Evolutionary conservation across 495 filamentous ascomycete genomes (phyloP), one percentile per base, ranked within the genome.

Genomic region (Aspergillus kassunensis): DNA sequence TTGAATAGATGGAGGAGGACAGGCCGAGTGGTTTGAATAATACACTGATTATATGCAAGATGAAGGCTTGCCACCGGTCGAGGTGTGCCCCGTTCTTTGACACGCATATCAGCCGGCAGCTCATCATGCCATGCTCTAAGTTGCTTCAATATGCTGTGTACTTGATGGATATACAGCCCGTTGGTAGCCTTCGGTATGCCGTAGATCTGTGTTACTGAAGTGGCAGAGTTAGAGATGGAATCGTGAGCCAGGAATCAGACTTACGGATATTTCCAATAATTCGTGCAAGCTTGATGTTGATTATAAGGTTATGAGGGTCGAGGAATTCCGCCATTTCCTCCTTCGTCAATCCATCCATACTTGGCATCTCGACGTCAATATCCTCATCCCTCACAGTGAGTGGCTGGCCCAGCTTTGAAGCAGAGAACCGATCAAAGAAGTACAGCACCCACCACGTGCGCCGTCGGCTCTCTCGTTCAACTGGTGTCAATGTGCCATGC

Each of bases 401-500:
- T 7, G 61, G 61, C 15, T 61, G 56, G 10, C 61, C 61, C 20
- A 64, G 47, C 44, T 59, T 64, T 3, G 59, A 62, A 36, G 55
- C 57, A 4, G 53, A 58, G 16, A 64, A 48, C 9, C 59, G 55
- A 29, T 64, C 61, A 34, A 57, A 53, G n/a, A 50, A 57, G 36
- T 64, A 64, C 6, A 64, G 40, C 18, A 53, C 57, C 61, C 61
- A 64, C 61, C 61, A 64, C n/a, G 57, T 52, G 19, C 61, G 56
- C 39, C 49, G 53, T 25, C 61, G 58, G 40, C 55, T 51, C 34
- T 64, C 61, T 25, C 58, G 53, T 41, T 64, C 59, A 4, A 64
- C 53, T 2, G 61, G 44, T 8, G 48, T 48, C 15, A 61, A 31
- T 1, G 36, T 51, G 42, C 44, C 53, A 19, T 54, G 48, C 21